phyloP scores from a whole-genome alignment of 163 green algal species.

The Scenedesmus sp. region DNA sequence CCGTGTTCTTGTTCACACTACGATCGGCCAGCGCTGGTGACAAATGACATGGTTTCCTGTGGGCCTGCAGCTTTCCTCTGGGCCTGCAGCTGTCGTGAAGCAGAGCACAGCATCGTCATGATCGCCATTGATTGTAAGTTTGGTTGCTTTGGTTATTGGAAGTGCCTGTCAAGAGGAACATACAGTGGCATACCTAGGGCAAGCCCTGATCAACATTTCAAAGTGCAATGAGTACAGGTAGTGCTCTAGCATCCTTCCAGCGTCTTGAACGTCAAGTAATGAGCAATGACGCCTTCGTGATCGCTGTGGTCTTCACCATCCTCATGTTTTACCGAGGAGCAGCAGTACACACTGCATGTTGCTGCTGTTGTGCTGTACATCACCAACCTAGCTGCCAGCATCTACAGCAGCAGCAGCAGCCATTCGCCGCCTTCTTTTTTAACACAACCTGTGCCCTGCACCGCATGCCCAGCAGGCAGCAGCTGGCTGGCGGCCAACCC shows the following conservation, averaged over 20 bases:
- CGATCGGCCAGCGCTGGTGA: neutral
- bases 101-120: neutral
- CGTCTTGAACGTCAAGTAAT: neutral
- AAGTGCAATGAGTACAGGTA: conserved; percentile 4
- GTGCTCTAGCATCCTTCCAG: neutral
- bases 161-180: neutral
- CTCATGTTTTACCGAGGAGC: neutral
- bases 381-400: neutral
- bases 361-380: neutral
- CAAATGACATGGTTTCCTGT: neutral
- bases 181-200: neutral
- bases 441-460: neutral
- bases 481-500: conserved; percentile 80
- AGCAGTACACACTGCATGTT: neutral
- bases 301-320: neutral
- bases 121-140: neutral
- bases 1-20: neutral
- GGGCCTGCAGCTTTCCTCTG: neutral
- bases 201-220: neutral
- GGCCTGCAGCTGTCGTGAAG: neutral
- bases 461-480: conserved; percentile 16
- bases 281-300: neutral
- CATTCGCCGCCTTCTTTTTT: neutral
- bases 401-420: neutral
- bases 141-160: too few relatives aligned